phyloP scores from a whole-genome alignment of 2,329 filamentous ascomycete genomes.

The Chalaropsis ovoidea region DNA sequence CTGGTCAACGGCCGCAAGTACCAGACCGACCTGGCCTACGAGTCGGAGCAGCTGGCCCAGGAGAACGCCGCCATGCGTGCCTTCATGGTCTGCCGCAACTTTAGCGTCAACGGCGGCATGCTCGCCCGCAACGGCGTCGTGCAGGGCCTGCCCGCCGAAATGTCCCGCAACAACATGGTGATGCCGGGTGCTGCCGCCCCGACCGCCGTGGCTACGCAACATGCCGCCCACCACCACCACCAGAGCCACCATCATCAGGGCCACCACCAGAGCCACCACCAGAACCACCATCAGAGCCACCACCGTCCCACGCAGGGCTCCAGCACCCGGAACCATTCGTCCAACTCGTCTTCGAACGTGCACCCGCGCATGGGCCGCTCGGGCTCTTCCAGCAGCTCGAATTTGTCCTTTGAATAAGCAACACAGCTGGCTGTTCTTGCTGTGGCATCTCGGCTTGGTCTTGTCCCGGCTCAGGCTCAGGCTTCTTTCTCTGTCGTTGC shows the following conservation, averaged over 20 bases:
- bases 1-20: conserved; percentile 95
- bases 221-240: conserved; percentile 34
- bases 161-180: conserved; percentile 36
- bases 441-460: background rate
- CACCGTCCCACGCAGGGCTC: conserved; percentile 12
- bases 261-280: conserved; percentile 31
- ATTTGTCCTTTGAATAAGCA: conserved; percentile 47
- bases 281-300: conserved; percentile 40
- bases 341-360: background rate
- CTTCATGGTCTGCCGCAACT: conserved; percentile 96
- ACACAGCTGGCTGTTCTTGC: background rate
- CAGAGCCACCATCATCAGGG: conserved; percentile 33
- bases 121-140: conserved; percentile 58
- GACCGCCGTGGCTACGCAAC: conserved; percentile 31
- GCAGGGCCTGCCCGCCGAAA: conserved; percentile 51
- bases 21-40: conserved; percentile 77
- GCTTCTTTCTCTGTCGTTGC: background rate
- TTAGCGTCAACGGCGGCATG: conserved; percentile 95
- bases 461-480: background rate
- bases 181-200: conserved; percentile 37
- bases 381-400: conserved; percentile 43
- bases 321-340: conserved; percentile 7
- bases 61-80: conserved; percentile 92
- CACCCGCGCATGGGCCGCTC: conserved; percentile 24
- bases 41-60: conserved; percentile 70